These are phyloP conservation scores for Saccharomycopsis phalli DNA, from an alignment of 1,139 yeast species.

Conservation along the genomic window DNA sequence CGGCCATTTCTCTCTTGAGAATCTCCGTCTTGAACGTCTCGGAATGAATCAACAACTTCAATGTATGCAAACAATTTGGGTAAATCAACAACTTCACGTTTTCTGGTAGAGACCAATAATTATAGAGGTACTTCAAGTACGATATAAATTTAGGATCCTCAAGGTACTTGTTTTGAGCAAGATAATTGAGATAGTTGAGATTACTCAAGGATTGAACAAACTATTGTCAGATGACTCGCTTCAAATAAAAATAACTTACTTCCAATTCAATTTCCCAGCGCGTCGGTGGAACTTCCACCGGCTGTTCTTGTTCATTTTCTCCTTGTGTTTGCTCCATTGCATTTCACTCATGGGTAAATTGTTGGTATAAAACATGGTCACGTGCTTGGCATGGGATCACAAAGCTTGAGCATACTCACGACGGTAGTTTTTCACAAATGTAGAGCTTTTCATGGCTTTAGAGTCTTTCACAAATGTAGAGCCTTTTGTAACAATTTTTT, in stretches of 20 bases:
- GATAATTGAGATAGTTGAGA: slow-evolving; percentile 62
- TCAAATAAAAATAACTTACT: slow-evolving; percentile 26
- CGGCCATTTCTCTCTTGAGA: slow-evolving; percentile 44
- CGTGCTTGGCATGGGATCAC: too few relatives aligned
- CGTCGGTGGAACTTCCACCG: slow-evolving; percentile 39
- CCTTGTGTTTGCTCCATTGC: too few relatives aligned
- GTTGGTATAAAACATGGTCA: too few relatives aligned
- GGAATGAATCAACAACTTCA: slow-evolving; percentile 44
- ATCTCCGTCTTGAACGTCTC: slow-evolving; percentile 39
- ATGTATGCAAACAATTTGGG: slow-evolving; percentile 64
- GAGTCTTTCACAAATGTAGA: too few relatives aligned
- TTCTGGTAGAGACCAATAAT: slow-evolving; percentile 66
- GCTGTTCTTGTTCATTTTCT: not conserved
- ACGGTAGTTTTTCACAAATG: too few relatives aligned
- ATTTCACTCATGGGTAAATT: too few relatives aligned
- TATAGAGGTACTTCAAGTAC: slow-evolving; percentile 52
- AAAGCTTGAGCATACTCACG: too few relatives aligned
- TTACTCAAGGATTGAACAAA: slow-evolving; percentile 78
- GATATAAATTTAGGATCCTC: slow-evolving; percentile 52
- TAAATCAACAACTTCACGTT: slow-evolving; percentile 42
- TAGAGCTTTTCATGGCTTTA: too few relatives aligned
- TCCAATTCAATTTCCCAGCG: slow-evolving; percentile 79
- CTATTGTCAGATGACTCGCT: slow-evolving; percentile 22
- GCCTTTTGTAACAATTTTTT: too few relatives aligned
- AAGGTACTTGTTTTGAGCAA: slow-evolving; percentile 66